A percentile compares a stretch with the other conserved stretches of the same genome.
phyloP scores from a whole-genome alignment of 2,329 filamentous ascomycete genomes.

The Fusarium incarnatum region DNA sequence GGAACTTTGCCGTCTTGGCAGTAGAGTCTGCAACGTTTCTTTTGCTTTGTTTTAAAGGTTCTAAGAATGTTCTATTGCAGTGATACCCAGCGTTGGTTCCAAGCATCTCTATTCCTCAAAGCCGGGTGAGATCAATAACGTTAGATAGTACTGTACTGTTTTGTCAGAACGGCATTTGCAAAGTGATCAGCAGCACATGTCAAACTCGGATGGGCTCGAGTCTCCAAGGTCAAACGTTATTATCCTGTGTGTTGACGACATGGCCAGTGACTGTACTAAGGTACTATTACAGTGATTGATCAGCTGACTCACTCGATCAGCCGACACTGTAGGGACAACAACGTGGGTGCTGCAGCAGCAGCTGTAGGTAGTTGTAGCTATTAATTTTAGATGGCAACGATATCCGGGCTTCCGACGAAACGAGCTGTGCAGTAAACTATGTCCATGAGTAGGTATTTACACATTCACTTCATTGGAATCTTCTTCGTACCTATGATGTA shows the following conservation, averaged over 20 bases:
- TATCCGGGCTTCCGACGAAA: neutral
- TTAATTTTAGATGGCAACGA: neutral
- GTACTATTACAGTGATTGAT: neutral
- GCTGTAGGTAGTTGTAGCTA: neutral
- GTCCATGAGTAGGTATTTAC: neutral
- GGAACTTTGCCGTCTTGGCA: conserved; percentile 14
- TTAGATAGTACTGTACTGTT: neutral
- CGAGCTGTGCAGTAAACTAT: neutral
- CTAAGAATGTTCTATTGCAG: neutral
- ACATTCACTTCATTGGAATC: neutral
- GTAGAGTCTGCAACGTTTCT: conserved; percentile 9
- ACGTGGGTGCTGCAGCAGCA: neutral
- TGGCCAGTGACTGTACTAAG: neutral
- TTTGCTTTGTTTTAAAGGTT: neutral
- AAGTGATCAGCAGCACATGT: conserved; percentile 19
- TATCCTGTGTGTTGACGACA: neutral
- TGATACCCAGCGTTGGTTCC: conserved; percentile 1
- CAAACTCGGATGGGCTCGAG: neutral
- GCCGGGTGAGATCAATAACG: neutral
- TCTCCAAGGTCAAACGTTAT: neutral
- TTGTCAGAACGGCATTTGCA: conserved; percentile 1
- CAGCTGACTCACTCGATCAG: conserved; percentile 10
- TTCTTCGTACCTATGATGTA: neutral
- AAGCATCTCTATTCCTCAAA: neutral
- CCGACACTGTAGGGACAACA: conserved; percentile 6